Base-by-base conservation (phyloP, 805 yeast species). In the Wickerhamiella sergipiensis region DNA sequence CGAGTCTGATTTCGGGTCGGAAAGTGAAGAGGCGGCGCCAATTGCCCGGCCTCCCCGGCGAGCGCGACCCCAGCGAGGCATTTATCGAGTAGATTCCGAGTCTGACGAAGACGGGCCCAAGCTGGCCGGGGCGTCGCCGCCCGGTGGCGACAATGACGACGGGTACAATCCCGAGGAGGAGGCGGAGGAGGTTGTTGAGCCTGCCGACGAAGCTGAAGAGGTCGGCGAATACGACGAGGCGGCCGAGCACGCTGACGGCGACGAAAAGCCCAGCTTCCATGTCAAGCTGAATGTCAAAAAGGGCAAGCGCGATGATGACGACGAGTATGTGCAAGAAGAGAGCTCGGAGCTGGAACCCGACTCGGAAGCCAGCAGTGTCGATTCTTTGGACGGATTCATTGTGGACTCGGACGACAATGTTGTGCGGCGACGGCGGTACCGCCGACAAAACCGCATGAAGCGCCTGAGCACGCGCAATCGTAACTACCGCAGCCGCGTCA, bases 381-480 rank as follows among this genome's bases (percentile, higher is more conserved):
- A 43, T 13, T 49, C 45, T 12, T 39, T 33, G 19, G 44, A 48
- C 18, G 47, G 50, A 1, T 52, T 52, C 40, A 44, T 58, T 2
- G 61, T 55, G n/a, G 56, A 53, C 38, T 55, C 59, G 2, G 61
- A 58, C 39, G 59, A 52, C 21, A 56, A 56, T 23, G 52, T 50
- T 6, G 45, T 52, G 15, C 49, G 50, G 21, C 46, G 50, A 6
- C 23, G 45, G 3, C 49, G 54, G 6, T n/a, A n/a, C 9, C 19
- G 19, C 19, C 40, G 40, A 18, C 40, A 18, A 5, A 15, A 36
- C 2, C 48, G 51, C 4, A 21, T 31, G n/a, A 48, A 38, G 7
- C 40, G 21, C 24, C 48, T 13, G 15, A 26, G 40, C 31, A 15
- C 22, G 33, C 23, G 19, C 15, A 24, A 4, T 39, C 22, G 8